phyloP scores from a whole-genome alignment of 2,329 filamentous ascomycete genomes.

The Apiospora marii region DNA sequence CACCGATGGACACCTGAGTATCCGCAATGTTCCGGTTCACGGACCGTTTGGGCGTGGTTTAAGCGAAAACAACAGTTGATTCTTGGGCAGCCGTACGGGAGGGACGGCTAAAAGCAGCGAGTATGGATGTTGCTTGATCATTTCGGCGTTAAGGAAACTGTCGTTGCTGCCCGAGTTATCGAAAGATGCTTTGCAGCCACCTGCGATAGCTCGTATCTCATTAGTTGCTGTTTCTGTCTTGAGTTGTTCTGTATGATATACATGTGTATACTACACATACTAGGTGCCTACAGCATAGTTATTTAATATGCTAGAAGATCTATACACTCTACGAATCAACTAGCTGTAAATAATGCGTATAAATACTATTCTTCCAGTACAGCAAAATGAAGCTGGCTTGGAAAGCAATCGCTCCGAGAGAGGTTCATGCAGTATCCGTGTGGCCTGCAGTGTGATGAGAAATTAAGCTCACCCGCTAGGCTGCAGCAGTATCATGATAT shows the following conservation, averaged over 20 bases:
- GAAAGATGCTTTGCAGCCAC: neutral
- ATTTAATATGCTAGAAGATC: neutral
- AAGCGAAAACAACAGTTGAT: neutral
- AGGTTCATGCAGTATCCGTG: neutral
- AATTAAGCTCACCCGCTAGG: constrained; percentile 14
- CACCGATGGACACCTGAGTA: neutral
- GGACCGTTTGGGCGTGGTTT: neutral
- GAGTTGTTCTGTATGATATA: too few relatives aligned
- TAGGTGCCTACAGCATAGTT: neutral
- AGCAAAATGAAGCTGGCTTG: too few relatives aligned
- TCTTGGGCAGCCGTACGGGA: neutral
- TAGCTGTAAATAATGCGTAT: too few relatives aligned
- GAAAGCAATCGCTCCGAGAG: neutral
- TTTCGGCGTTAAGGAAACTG: neutral
- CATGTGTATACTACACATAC: too few relatives aligned
- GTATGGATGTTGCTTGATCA: neutral
- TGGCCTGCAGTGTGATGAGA: neutral
- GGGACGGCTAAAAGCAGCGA: neutral
- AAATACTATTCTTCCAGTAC: neutral
- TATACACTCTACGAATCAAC: neutral
- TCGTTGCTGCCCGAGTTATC: neutral
- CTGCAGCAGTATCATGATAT: constrained; percentile 14
- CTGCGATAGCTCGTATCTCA: neutral
- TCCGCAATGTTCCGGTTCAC: constrained; percentile 12
- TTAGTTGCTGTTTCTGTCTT: neutral